phyloP scores from a whole-genome alignment of 2,329 filamentous ascomycete genomes.

The Pyrenochaeta sp. region DNA sequence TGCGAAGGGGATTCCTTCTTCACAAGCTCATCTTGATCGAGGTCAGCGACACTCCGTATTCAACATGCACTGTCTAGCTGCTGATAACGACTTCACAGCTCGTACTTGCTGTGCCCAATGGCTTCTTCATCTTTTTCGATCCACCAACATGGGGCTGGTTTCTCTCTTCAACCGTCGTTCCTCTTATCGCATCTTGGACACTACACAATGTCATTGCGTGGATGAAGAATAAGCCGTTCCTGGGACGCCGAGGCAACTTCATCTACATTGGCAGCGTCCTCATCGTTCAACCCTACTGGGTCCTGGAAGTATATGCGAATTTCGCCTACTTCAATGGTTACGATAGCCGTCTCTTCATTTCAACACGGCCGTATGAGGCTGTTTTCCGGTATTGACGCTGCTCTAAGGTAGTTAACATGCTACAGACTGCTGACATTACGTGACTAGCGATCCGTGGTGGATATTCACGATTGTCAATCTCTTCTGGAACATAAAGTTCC shows the following conservation, averaged over 20 bases:
- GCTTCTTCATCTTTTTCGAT: slow-evolving; percentile 6
- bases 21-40: slow-evolving; percentile 8
- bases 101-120: slow-evolving; percentile 3
- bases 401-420: background rate
- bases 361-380: slow-evolving; percentile 4
- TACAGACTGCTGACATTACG: slow-evolving; percentile 1
- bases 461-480: slow-evolving; percentile 65
- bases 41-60: background rate
- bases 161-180: slow-evolving; percentile 7
- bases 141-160: slow-evolving; percentile 1
- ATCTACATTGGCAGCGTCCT: slow-evolving; percentile 39
- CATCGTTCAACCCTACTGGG: slow-evolving; percentile 25
- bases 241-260: slow-evolving; percentile 26
- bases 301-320: slow-evolving; percentile 7
- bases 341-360: slow-evolving; percentile 1
- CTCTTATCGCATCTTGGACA: slow-evolving; percentile 2
- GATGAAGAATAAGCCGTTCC: slow-evolving; percentile 9
- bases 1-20: slow-evolving; percentile 2
- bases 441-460: slow-evolving; percentile 68
- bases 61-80: background rate
- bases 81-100: slow-evolving; percentile 4
- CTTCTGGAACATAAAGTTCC: slow-evolving; percentile 66
- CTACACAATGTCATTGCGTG: slow-evolving; percentile 10
- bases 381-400: background rate
- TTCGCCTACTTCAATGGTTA: slow-evolving; percentile 2